Conservation (phyloP, 2,329 filamentous ascomycete species). For the Calonectria naviculata region DNA sequence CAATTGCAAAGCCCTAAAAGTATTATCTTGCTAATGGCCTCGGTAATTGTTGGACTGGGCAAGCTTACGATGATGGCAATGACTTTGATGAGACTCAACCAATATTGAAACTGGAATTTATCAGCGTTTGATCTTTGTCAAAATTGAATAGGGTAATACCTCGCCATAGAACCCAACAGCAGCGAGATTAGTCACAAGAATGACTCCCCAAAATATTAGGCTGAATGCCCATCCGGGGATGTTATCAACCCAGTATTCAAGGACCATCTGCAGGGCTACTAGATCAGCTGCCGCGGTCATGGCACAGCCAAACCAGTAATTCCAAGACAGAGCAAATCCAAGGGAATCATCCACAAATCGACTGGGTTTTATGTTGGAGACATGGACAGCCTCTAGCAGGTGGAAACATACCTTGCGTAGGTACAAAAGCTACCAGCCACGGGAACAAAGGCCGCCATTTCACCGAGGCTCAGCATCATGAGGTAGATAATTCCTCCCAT, state of each 20-base stretch:
- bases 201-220: constrained; percentile 68
- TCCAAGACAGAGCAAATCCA: constrained; percentile 67
- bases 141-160: constrained; percentile 46
- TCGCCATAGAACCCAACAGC: constrained; percentile 49
- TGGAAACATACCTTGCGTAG: constrained; percentile 51
- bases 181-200: constrained; percentile 55
- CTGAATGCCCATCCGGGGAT: constrained; percentile 73
- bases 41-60: fast-evolving
- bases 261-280: constrained; percentile 61
- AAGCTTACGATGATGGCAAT: constrained; percentile 57
- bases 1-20: constrained; percentile 66
- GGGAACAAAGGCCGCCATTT: constrained; percentile 66
- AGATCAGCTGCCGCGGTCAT: constrained; percentile 65
- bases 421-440: constrained; percentile 68
- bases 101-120: constrained; percentile 65
- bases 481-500: constrained; percentile 68
- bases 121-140: constrained; percentile 10
- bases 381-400: constrained; percentile 46
- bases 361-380: not conserved
- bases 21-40: not conserved
- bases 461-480: constrained; percentile 69
- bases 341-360: constrained; percentile 65
- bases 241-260: constrained; percentile 70
- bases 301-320: constrained; percentile 76
- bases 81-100: constrained; percentile 65